Base-by-base conservation (phyloP, 106 monocot species). In the Vanilla planifolia region DNA sequence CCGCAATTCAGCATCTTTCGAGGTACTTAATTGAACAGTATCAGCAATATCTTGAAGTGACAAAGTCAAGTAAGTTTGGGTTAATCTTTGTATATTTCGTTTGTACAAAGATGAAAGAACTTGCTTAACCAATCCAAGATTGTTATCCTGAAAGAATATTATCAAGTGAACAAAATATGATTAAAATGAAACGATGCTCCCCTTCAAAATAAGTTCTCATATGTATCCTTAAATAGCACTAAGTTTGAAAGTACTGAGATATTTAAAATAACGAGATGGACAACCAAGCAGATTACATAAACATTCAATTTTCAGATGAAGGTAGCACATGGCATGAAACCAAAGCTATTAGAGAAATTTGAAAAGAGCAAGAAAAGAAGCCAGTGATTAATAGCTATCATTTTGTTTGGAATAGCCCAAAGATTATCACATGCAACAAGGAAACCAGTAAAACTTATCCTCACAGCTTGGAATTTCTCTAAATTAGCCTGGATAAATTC, bases 31-130 rank as follows among this genome's bases (percentile, higher is more conserved):
- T 41, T 98, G 81, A 32, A 85, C 92, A 40, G 80, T 65, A 39
- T 61, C 85, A 37, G 98, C 86, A 77, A 99, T 99, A 68, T 99
- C 98, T 82, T 99, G 85, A 26, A 99, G 92, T 8, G 98, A 92
- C 33, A 99, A 68, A 15, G 92, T 99, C 37, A 99, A 62, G 65
- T 88, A 99, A 51, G 92, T 88, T 59, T 99, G 98, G 9, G 98
- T 92, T 42, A 99, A 67, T 62, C 98, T 88, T 46, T 99, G 98
- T 51, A 99, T 92, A 77, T 92, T 99, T 5, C 85, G 79, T 43
- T 92, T 99, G 68, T 88, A 99, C 24, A 99, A 62, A 37, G 98
- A 99, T 34, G 92, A 75, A 20, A 88, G 53, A 17, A 92, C 98
- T 77, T 99, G 98, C 72, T 92, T 92, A 42, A 76, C 92, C 58